A percentile compares a stretch with the other conserved stretches of the same genome.
Conservation (phyloP, 345 rosid species). For the thale cress (Arabidopsis thaliana) region DNA sequence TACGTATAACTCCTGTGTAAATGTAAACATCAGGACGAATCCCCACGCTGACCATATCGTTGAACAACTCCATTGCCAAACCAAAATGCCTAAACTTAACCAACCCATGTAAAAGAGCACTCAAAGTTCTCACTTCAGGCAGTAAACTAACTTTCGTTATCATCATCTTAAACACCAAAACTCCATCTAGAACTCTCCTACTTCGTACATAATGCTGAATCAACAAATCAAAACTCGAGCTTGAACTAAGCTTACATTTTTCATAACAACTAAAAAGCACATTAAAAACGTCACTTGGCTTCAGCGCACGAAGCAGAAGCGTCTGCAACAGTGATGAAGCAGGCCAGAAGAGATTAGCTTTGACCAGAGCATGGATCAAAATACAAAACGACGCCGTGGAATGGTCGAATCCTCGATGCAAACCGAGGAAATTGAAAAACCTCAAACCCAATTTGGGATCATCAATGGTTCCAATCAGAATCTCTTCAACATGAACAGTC, state of each 20-base stretch:
- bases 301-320: constrained; percentile 63
- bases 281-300: constrained; percentile 63
- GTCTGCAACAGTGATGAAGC: constrained; percentile 89
- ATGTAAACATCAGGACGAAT: constrained; percentile 65
- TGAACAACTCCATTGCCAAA: constrained; percentile 62
- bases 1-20: constrained; percentile 61
- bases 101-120: constrained; percentile 68
- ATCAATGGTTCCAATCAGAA: constrained; percentile 63
- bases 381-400: constrained; percentile 78
- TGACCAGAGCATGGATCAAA: constrained; percentile 70
- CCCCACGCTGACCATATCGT: constrained; percentile 57
- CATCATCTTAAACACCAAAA: constrained; percentile 60
- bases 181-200: constrained; percentile 61
- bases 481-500: constrained; percentile 66
- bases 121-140: constrained; percentile 77
- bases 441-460: constrained; percentile 76
- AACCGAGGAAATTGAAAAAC: constrained; percentile 89
- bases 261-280: constrained; percentile 53
- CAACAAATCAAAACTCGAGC: constrained; percentile 82
- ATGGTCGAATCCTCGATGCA: constrained; percentile 74
- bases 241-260: constrained; percentile 56
- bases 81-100: constrained; percentile 61
- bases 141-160: constrained; percentile 59
- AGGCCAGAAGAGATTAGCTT: constrained; percentile 71
- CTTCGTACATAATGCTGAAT: constrained; percentile 71